Evolutionary conservation across 352 stramenopile genomes (phyloP).

Genomic region (Phytophthora hibernalis): DNA sequence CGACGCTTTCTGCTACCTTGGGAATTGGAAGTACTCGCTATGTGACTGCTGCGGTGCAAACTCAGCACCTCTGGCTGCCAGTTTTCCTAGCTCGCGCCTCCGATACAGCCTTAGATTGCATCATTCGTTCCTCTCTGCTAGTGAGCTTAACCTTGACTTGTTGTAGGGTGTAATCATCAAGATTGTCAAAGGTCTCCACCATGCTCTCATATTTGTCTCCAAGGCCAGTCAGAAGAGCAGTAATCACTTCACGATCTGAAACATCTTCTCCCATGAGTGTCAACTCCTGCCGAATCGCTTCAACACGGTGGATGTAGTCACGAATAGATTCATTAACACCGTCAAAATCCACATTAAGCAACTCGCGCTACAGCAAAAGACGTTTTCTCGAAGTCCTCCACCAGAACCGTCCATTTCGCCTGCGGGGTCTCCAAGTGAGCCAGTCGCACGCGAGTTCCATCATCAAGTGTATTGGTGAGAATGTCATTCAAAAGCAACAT

Average conservation of each 20-base stretch:
- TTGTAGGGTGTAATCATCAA: constrained; percentile 16
- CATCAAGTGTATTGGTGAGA: constrained; percentile 16
- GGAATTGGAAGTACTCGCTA: background rate
- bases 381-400: constrained; percentile 25
- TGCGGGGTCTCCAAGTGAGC: constrained; percentile 15
- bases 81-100: background rate
- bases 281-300: constrained; percentile 18
- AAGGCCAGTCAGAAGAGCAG: constrained; percentile 17
- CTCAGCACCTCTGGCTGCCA: too few species aligned
- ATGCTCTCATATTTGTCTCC: constrained; percentile 9
- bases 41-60: background rate
- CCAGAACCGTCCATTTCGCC: constrained; percentile 11
- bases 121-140: constrained; percentile 5
- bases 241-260: constrained; percentile 8
- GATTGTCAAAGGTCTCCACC: constrained; percentile 19
- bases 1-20: background rate
- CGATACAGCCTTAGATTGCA: constrained; percentile 3
- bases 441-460: constrained; percentile 14
- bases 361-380: constrained; percentile 19
- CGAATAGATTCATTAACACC: constrained; percentile 7
- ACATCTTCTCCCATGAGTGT: constrained; percentile 22
- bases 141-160: constrained; percentile 21
- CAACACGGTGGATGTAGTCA: constrained; percentile 21
- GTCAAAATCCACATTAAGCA: constrained; percentile 11
- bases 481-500: constrained; percentile 19